These are phyloP conservation scores for Yamadazyma conglobata DNA, from an alignment of 1,139 yeast genomes.

Conservation along the genomic window DNA sequence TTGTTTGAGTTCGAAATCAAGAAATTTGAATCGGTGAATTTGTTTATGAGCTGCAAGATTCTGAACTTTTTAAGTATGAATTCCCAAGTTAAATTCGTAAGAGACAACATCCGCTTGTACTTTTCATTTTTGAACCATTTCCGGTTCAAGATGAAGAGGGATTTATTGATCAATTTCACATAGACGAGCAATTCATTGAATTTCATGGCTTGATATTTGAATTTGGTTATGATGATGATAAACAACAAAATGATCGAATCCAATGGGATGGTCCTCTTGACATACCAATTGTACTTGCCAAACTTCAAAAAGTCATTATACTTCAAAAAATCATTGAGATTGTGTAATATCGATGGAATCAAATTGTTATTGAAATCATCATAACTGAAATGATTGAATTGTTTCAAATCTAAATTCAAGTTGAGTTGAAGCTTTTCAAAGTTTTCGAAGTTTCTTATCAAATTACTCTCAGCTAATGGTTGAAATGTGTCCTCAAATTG, in stretches of 20 bases:
- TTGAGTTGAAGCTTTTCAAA: constrained; percentile 33
- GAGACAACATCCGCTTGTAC: constrained; percentile 43
- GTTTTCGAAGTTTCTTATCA: constrained; percentile 29
- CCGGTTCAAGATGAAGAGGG: constrained; percentile 40
- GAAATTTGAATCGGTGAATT: constrained; percentile 22
- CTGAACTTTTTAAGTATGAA: constrained; percentile 37
- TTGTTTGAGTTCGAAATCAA: constrained; percentile 13
- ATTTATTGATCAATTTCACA: constrained; percentile 41
- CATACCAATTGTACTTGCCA: constrained; percentile 58
- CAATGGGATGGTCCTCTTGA: constrained; percentile 55
- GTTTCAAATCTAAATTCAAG: constrained; percentile 34
- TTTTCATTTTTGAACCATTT: constrained; percentile 49
- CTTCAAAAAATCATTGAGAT: constrained; percentile 50
- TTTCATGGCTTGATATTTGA: constrained; percentile 43
- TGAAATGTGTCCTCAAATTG: constrained; percentile 45
- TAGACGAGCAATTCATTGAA: constrained; percentile 31
- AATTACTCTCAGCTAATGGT: constrained; percentile 35
- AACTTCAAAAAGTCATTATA: constrained; percentile 47
- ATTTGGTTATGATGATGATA: constrained; percentile 51
- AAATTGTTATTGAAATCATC: constrained; percentile 50
- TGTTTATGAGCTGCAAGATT: constrained; percentile 29
- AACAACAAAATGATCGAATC: constrained; percentile 56
- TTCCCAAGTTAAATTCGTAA: constrained; percentile 45
- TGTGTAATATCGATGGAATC: constrained; percentile 57
- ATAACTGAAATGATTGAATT: constrained; percentile 37